Base-by-base conservation (phyloP, 495 filamentous ascomycete genomes). In the Opeltia flavorubescens region DNA sequence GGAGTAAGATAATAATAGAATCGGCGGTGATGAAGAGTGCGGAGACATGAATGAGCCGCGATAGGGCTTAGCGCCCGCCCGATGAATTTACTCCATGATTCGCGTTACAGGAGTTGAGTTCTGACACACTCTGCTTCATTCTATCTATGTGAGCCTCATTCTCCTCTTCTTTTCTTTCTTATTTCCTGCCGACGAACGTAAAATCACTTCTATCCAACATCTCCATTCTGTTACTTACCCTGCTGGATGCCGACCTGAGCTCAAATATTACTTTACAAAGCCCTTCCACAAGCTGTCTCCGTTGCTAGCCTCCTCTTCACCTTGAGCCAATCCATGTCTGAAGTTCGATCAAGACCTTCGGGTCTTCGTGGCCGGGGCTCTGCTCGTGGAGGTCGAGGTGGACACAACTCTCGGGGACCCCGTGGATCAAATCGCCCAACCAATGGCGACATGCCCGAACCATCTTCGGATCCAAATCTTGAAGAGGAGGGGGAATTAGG, bases 401-500 rank as follows among this genome's bases (percentile, higher is more conserved):
- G 84, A 53, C 81, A 79, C 65, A 80, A 75, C 59, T 69, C 71
- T 60, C 77, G 88, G 71, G 78, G 84, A 65, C 81, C 73, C 53
- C 76, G 77, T 62, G 67, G 72, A 59, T 63, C 70, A 56, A 76
- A 57, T 56, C 76, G 79, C 71, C 80, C 78, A 60, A 72, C 75
- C 58, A 93, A 85, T 60, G 76, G 80, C 56, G 82, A 83, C 57
- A 72, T 68, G 59, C 57, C 66, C 57, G 68, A 75, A 43, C 15
- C 23, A 1, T n/a, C 25, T 4, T 56, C 72, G 56, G 65, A 76
- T 49, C 67, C 73, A 33, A 61, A 73, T 52, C 68, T 75, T 51
- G 84, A 89, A 61, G 89, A 95, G 46, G 84, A 94, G 58, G 80
- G 86, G 55, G 89, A 99, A 66, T 70, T 96, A 46, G 86, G 81